Evolutionary conservation across 2,329 filamentous ascomycete species (phyloP).

Genomic region (Colletotrichum chlorophyti): DNA sequence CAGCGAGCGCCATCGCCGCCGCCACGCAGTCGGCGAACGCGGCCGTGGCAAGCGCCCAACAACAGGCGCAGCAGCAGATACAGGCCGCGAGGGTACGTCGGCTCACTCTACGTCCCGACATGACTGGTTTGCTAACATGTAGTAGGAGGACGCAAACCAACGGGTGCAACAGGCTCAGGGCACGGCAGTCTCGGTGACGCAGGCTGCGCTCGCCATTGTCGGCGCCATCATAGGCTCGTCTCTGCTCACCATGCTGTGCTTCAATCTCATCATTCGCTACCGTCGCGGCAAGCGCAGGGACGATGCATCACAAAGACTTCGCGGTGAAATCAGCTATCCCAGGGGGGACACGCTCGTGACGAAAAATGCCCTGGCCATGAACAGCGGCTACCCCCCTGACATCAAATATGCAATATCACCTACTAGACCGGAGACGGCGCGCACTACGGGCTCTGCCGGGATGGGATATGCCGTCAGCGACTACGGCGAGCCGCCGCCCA

Average conservation of each 20-base stretch:
- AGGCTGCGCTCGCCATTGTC: slow-evolving; percentile 49
- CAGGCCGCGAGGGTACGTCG: slow-evolving; percentile 18
- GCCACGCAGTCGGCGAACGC: slow-evolving; percentile 34
- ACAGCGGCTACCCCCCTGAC: slow-evolving; percentile 33
- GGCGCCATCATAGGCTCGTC: slow-evolving; percentile 49
- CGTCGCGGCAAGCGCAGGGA: slow-evolving; percentile 33
- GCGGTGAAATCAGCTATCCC: slow-evolving; percentile 32
- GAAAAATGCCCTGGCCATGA: slow-evolving; percentile 15
- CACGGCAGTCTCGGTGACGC: slow-evolving; percentile 47
- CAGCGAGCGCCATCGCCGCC: slow-evolving; percentile 35
- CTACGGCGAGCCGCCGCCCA: slow-evolving; percentile 16
- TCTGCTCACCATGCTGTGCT: slow-evolving; percentile 45
- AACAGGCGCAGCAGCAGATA: slow-evolving; percentile 19
- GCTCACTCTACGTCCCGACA: slow-evolving; percentile 11
- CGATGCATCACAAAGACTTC: not conserved
- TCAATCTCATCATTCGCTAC: slow-evolving; percentile 43
- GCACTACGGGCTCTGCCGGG: slow-evolving; percentile 1
- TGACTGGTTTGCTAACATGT: slow-evolving; percentile 22
- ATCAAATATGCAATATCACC: slow-evolving; percentile 30
- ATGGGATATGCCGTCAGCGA: slow-evolving; percentile 16
- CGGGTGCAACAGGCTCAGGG: slow-evolving; percentile 43
- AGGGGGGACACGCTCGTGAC: slow-evolving; percentile 30
- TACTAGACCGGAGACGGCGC: slow-evolving; percentile 27
- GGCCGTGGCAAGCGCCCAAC: slow-evolving; percentile 30
- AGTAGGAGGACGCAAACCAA: slow-evolving; percentile 35